These are phyloP conservation scores for Elsinoe batatas DNA, from an alignment of 2,329 filamentous ascomycete species.

Conservation along the genomic window DNA sequence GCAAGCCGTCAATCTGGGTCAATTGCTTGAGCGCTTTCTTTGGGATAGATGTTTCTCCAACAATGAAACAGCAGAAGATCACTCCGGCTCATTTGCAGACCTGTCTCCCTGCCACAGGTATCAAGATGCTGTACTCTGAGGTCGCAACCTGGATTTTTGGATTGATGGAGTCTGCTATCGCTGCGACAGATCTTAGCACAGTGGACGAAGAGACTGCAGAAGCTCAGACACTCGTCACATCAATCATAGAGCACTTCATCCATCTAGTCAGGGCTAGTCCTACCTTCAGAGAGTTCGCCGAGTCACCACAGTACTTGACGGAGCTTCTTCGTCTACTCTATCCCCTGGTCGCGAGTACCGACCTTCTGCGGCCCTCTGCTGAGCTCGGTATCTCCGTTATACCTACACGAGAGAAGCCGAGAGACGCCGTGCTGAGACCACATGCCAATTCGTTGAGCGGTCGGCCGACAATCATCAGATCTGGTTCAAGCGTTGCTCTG, in stretches of 20 bases:
- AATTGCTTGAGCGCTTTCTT: slow-evolving; percentile 85
- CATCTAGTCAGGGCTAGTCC: slow-evolving; percentile 67
- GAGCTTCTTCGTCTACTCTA: slow-evolving; percentile 72
- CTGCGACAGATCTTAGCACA: slow-evolving; percentile 44
- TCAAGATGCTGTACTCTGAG: slow-evolving; percentile 64
- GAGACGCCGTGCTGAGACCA: slow-evolving; percentile 70
- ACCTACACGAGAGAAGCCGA: neutral
- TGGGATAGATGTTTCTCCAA: slow-evolving; percentile 64
- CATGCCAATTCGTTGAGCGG: slow-evolving; percentile 50
- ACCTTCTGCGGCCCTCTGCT: slow-evolving; percentile 70
- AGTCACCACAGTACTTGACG: slow-evolving; percentile 71
- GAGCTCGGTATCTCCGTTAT: slow-evolving; percentile 60
- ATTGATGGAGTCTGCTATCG: slow-evolving; percentile 77
- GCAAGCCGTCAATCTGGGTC: slow-evolving; percentile 72
- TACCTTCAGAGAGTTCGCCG: slow-evolving; percentile 72
- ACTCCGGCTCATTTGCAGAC: slow-evolving; percentile 65
- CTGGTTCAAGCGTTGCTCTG: slow-evolving; percentile 38
- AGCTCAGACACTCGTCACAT: slow-evolving; percentile 55
- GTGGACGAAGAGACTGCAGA: slow-evolving; percentile 42
- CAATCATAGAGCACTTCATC: slow-evolving; percentile 67
- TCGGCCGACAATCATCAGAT: slow-evolving; percentile 60
- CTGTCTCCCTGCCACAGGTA: slow-evolving; percentile 44
- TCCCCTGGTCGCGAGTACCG: slow-evolving; percentile 77
- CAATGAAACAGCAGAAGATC: slow-evolving; percentile 64
- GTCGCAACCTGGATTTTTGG: slow-evolving; percentile 68